Percentiles rank a stretch among this genome's conserved stretches.
Evolutionary conservation across 2,329 filamentous ascomycete species (phyloP).

Genomic region (Sclerotinia trifoliorum): DNA sequence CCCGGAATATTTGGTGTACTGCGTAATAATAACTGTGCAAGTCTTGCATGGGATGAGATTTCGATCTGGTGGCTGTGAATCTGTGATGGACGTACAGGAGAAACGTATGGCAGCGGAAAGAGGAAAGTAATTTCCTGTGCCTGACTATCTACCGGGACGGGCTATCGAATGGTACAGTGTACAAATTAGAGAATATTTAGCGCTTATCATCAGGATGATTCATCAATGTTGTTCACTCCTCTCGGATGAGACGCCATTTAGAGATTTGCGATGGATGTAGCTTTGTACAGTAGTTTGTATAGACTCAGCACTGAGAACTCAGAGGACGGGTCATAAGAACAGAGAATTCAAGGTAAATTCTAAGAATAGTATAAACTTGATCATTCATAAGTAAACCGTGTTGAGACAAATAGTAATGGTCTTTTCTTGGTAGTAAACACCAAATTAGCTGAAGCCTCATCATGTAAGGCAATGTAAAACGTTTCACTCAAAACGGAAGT

Average conservation of each 20-base stretch:
- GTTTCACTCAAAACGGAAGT: background rate
- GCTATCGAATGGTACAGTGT: background rate
- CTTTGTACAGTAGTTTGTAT: background rate
- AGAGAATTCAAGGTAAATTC: background rate
- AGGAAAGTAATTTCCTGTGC: background rate
- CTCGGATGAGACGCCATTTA: conserved; percentile 1
- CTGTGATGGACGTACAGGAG: background rate
- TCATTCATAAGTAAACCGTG: background rate
- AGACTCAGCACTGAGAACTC: background rate
- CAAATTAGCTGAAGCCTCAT: background rate
- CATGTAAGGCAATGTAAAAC: conserved; percentile 5
- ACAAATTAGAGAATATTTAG: background rate
- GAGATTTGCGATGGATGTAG: background rate
- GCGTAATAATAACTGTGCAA: no score
- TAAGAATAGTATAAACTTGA: background rate
- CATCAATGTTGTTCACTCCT: background rate
- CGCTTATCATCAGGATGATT: background rate
- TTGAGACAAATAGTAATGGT: background rate
- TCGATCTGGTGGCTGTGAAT: conserved; percentile 1
- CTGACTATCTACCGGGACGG: background rate
- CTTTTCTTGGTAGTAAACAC: background rate
- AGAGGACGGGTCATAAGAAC: background rate
- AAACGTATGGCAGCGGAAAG: background rate
- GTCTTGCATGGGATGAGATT: background rate
- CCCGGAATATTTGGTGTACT: background rate